phyloP scores from a whole-genome alignment of 2,329 filamentous ascomycete genomes.

The Aspergillus japonicus region DNA sequence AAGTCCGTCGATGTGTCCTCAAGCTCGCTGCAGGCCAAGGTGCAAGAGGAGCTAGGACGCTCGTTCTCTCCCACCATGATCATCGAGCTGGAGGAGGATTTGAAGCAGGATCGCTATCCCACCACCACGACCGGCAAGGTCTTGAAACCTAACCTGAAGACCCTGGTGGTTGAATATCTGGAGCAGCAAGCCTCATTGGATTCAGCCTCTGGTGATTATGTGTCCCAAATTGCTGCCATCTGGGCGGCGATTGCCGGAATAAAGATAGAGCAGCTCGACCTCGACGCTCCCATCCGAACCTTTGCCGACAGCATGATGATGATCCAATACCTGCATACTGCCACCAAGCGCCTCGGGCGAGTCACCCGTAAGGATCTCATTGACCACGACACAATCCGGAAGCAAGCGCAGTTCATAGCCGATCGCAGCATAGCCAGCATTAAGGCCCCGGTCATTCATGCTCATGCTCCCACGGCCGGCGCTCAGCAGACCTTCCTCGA shows the following conservation, averaged over 20 bases:
- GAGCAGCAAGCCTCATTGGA: not conserved
- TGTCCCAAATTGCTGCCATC: not conserved
- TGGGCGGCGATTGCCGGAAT: constrained; percentile 8
- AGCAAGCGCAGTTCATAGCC: constrained; percentile 2
- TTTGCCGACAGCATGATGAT: constrained; percentile 9
- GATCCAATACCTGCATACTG: constrained; percentile 4
- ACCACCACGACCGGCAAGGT: constrained; percentile 4
- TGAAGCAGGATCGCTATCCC: not conserved
- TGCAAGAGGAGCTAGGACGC: not conserved
- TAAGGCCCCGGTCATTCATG: not conserved
- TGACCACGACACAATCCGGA: not conserved
- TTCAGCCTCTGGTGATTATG: not conserved
- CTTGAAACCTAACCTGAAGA: not conserved
- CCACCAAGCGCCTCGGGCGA: not conserved
- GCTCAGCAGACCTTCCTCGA: not conserved
- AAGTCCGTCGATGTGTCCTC: not conserved
- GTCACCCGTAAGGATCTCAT: constrained; percentile 1
- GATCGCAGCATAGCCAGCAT: not conserved
- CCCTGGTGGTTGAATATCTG: constrained; percentile 3
- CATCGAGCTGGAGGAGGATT: constrained; percentile 1
- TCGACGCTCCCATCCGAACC: not conserved
- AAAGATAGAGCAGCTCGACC: not conserved
- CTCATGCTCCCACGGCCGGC: not conserved
- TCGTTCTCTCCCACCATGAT: constrained; percentile 2
- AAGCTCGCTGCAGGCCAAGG: not conserved